Evolutionary conservation across 169 alveolate species (phyloP), one percentile per base, ranked within the genome.

Genomic region (Cryptosporidium parvum): DNA sequence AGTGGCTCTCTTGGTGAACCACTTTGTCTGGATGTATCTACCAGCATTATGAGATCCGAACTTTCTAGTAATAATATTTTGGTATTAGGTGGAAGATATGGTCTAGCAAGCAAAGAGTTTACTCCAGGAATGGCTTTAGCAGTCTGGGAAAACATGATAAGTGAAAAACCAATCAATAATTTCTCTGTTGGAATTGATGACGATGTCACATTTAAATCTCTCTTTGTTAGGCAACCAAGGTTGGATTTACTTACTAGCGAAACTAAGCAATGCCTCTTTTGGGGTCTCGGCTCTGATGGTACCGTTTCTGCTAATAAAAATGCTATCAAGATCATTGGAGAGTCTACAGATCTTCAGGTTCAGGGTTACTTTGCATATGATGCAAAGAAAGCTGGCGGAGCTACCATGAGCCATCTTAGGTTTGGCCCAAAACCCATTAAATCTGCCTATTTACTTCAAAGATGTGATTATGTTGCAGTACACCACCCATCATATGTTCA

Each of bases 321-420:
- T 85, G 93, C 94, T 68, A 92, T 92, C 85, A 92, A 92, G 91
- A 87, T 92, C 72, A 92, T 92, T 48, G 94, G 92, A 0, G 91
- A 87, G 84, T 75, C 91, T 69, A 92, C 94, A 18, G 91, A 86
- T 62, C 84, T 92, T 62, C 70, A 86, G 69, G 94, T 89, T 4
- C 94, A 92, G 89, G 94, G 93, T 16, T 92, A 92, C 89, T 92
- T 92, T 85, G 93, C 93, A 23, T 92, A 92, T 58, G 94, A 91
- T 42, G 93, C 94, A 18, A 85, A 87, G 85, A 92, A 92, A 73
- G 86, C 93, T 39, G 94, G 94, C 42, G 94, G 94, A n/a, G 92
- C 92, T 31, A 92, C 94, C 6, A 84, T 87, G 86, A 75, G 92
- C 84, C 93, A 87, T 26, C 86, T 92, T 69, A 85, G 94, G 44